These are phyloP conservation scores for Alternaria alternata DNA, from an alignment of 2,329 filamentous ascomycete species.

Conservation along the genomic window DNA sequence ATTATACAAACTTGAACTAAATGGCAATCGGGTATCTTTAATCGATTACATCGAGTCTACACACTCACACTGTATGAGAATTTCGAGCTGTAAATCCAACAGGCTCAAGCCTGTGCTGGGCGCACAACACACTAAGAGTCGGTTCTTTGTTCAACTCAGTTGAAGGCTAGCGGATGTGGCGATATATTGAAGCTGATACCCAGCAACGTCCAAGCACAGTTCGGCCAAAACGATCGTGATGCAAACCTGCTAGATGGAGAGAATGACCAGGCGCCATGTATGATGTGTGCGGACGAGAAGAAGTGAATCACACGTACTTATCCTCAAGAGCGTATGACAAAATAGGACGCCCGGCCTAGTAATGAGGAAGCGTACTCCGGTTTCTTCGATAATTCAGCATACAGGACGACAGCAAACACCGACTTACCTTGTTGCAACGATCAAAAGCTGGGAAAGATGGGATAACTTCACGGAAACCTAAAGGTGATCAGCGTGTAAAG, in stretches of 20 bases:
- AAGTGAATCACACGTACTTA: conserved; percentile 5
- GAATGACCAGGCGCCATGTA: neutral
- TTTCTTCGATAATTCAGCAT: conserved; percentile 18
- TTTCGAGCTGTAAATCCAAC: neutral
- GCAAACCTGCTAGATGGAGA: neutral
- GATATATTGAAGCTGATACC: neutral
- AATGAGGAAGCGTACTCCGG: neutral
- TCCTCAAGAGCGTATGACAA: neutral
- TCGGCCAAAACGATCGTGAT: neutral
- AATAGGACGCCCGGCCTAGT: neutral
- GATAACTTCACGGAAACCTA: conserved; percentile 27
- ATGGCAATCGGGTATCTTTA: neutral
- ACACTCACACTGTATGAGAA: neutral
- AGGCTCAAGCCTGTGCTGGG: neutral
- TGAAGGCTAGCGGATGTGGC: neutral
- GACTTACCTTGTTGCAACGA: conserved; percentile 22
- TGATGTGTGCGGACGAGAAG: neutral
- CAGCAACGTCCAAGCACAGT: neutral
- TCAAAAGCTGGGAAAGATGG: neutral
- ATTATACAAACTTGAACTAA: neutral
- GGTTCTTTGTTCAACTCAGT: neutral
- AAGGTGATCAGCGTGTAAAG: conserved; percentile 32
- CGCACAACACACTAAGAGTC: neutral
- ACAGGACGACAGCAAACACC: conserved; percentile 9
- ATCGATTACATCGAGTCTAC: neutral